Evolutionary conservation across 306 rosid genomes (phyloP), one percentile per base, ranked within the genome.

Genomic region (Fragaria ananassa): DNA sequence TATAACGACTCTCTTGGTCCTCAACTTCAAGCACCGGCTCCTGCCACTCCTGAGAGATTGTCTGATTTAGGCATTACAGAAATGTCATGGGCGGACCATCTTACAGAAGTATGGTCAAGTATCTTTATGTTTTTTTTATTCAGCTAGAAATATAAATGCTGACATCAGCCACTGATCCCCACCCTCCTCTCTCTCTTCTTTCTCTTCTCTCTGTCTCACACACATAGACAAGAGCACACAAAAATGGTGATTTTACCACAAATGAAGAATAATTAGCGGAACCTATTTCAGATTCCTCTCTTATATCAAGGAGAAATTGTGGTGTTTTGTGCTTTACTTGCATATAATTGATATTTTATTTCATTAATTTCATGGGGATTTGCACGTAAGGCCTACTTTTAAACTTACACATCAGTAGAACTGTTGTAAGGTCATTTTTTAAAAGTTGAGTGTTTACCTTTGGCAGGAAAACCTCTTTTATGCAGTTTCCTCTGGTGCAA

Each of bases 381-480:
- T 72, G 42, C 47, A 50, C 27, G 31, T 45, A 46, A 42, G 31
- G 17, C 18, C 44, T 50, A 10, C 29, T 14, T 29, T 65, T 18
- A 34, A 35, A 9, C 70, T 49, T 49, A 10, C 45, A 29, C 39
- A 21, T 71, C 21, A n/a, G 54, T 71, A 3, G 44, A 63, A 7
- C 34, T 47, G 71, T 53, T 77, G n/a, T 49, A 34, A 11, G 57
- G 60, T 71, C 25, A 47, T 42, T 83, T n/a, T 47, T 74, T 68
- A 41, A 25, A 68, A 19, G 54, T 21, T 57, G 46, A 75, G 53
- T 76, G 83, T 75, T 76, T 74, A 76, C 63, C 31, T 77, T 81
- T 92, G 82, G 81, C 91, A 96, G 98, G 97, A 93, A 83, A 89
- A 45, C 82, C 91, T 96, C 68, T 89, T 96, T 83, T 96, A 96